These are phyloP conservation scores for Lecanicillium sp. DNA, from an alignment of 2,329 filamentous ascomycete genomes.

Conservation along the genomic window DNA sequence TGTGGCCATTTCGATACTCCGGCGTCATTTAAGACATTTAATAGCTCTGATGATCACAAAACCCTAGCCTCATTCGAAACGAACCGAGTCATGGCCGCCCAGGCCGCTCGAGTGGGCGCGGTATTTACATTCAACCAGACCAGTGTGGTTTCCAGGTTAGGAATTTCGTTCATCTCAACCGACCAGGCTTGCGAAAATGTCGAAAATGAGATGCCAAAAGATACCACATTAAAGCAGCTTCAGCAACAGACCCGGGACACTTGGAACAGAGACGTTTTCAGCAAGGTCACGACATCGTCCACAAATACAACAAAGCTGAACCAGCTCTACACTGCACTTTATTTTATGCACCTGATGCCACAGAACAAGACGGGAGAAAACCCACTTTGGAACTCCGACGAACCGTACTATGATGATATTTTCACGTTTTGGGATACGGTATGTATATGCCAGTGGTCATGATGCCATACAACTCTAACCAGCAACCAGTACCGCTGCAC, in stretches of 20 bases:
- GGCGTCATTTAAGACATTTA: conserved; percentile 36
- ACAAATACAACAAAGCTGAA: conserved; percentile 46
- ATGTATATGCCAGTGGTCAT: conserved; percentile 2
- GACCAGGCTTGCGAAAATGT: conserved; percentile 52
- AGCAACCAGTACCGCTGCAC: conserved; percentile 48
- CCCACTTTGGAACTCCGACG: conserved; percentile 52
- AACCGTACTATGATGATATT: conserved; percentile 66
- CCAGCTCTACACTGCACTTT: conserved; percentile 60
- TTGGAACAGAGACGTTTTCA: conserved; percentile 57
- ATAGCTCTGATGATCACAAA: conserved; percentile 24
- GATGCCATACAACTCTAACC: neutral
- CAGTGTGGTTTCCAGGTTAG: conserved; percentile 49
- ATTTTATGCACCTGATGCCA: conserved; percentile 62
- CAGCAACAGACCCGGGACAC: conserved; percentile 37
- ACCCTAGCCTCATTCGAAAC: conserved; percentile 24
- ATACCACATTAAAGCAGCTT: conserved; percentile 34
- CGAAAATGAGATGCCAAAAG: conserved; percentile 45
- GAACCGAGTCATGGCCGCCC: conserved; percentile 23
- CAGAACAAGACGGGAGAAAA: conserved; percentile 67
- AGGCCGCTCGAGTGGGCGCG: conserved; percentile 34
- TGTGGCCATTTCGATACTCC: conserved; percentile 52
- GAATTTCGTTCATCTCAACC: conserved; percentile 60
- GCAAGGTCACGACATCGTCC: conserved; percentile 54
- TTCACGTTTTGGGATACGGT: conserved; percentile 59
- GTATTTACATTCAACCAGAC: conserved; percentile 46